Base-by-base conservation (phyloP, 176 grass and related monocot species). In the Alloteropsis semialata region DNA sequence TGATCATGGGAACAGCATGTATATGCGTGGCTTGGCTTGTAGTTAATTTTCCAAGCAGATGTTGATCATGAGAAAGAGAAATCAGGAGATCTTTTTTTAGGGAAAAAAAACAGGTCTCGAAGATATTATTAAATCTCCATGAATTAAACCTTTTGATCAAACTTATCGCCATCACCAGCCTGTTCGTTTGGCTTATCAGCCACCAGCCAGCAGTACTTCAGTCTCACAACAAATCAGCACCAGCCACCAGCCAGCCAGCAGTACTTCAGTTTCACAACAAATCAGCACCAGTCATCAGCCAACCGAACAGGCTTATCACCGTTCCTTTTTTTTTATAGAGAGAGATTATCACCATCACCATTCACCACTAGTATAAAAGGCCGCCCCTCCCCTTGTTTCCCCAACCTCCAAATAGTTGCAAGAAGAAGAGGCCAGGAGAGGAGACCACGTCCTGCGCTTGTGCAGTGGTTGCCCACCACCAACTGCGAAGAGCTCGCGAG, bases 361-460 rank as follows among this genome's bases (percentile, higher is more conserved):
- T 54, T 53, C 57, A 32, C 38, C 39, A 8, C 32, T 3, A 41
- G 44, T 84, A 84, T 84, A 75, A 65, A 84, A 65, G 24, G 22
- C 34, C 12, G 17, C 18, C 56, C 28, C 44, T 22, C 30, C 34
- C 32, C 21, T 79, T 14, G 29, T 43, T 43, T 51, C 29, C 60
- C 44, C 44, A 37, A 9, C 69, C 57, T 41, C 57, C 58, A 5
- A 75, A 84, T 83, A 58, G 5, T 36, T 36, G 10, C 53, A 41
- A 10, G 24, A 42, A 60, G 15, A 60, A 72, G n/a, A 57, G 38
- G 18, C 34, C 66, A 38, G 32, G 58, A 51, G 71, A 84, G 82
- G 72, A 51, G 34, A 84, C 72, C 82, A 76, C 82, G 72, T 60
- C 53, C 11, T 63, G 60, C 24, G 44, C 80, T 34, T 59, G 70